Conservation (phyloP, 2,329 filamentous ascomycete species). For the Cordyceps militaris region DNA sequence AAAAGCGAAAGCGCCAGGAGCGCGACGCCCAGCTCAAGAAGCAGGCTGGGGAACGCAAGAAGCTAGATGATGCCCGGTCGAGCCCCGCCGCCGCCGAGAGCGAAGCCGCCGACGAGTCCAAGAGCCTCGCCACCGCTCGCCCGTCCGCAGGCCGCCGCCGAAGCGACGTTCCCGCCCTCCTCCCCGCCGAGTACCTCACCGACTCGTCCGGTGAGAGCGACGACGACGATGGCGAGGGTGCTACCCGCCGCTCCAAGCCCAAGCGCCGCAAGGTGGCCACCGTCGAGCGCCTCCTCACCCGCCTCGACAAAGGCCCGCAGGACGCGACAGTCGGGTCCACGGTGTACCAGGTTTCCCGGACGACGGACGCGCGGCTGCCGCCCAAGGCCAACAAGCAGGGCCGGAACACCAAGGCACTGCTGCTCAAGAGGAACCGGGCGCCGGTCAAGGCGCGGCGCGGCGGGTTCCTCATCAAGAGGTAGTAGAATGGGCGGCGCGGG, state of each 20-base stretch:
- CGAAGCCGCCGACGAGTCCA: conserved; percentile 16
- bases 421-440: conserved; percentile 39
- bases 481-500: background rate
- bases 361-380: conserved; percentile 40
- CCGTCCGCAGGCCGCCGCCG: background rate
- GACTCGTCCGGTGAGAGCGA: conserved; percentile 44
- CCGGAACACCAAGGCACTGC: conserved; percentile 33
- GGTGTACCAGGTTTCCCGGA: conserved; percentile 43
- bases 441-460: conserved; percentile 24
- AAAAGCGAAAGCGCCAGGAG: conserved; percentile 50
- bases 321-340: conserved; percentile 48
- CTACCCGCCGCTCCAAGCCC: conserved; percentile 19
- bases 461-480: conserved; percentile 36
- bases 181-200: conserved; percentile 47
- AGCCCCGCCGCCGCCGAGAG: conserved; percentile 15
- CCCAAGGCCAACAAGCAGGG: conserved; percentile 40
- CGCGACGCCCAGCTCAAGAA: conserved; percentile 47
- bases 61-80: conserved; percentile 21
- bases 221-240: conserved; percentile 22
- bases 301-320: conserved; percentile 31
- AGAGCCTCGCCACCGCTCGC: conserved; percentile 13
- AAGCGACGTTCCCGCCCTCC: conserved; percentile 32
- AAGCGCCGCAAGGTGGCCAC: conserved; percentile 40
- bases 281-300: conserved; percentile 31
- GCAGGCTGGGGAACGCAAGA: conserved; percentile 46